phyloP scores from a whole-genome alignment of 768 basidiomycete genomes.

The Amanita pallidorosea region DNA sequence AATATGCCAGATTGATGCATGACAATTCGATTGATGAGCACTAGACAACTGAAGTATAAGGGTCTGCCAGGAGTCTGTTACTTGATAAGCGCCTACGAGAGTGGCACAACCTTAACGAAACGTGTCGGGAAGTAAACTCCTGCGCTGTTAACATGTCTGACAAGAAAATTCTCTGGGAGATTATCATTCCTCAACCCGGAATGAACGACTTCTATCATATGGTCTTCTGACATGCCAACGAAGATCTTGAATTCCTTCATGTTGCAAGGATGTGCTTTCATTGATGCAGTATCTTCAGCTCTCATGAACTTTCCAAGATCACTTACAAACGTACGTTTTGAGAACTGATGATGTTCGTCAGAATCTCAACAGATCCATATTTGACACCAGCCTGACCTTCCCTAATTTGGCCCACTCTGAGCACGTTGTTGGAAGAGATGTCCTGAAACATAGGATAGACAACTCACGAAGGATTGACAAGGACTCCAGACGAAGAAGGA shows the following conservation, averaged over 20 bases:
- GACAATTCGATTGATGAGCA: slow-evolving; percentile 62
- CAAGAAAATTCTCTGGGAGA: slow-evolving; percentile 50
- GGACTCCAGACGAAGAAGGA: slow-evolving; percentile 52
- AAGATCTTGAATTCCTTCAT: slow-evolving; percentile 76
- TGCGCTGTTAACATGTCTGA: slow-evolving; percentile 43
- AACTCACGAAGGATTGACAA: slow-evolving; percentile 53
- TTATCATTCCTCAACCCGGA: slow-evolving; percentile 56
- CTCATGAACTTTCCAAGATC: slow-evolving; percentile 1
- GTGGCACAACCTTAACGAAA: slow-evolving; percentile 65
- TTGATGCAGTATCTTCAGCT: slow-evolving; percentile 1
- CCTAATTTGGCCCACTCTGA: slow-evolving; percentile 71
- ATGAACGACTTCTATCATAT: slow-evolving; percentile 59
- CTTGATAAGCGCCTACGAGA: slow-evolving; percentile 41
- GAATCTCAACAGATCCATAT: slow-evolving; percentile 4
- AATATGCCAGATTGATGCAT: slow-evolving; percentile 74
- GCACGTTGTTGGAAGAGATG: background rate
- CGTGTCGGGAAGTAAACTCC: slow-evolving; percentile 53
- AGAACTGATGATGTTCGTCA: slow-evolving; percentile 20
- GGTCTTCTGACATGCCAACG: slow-evolving; percentile 52
- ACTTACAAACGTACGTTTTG: slow-evolving; percentile 24
- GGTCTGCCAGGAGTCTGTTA: background rate
- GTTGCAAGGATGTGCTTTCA: slow-evolving; percentile 72
- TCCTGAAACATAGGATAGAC: background rate
- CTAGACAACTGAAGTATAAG: slow-evolving; percentile 21
- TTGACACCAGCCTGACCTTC: slow-evolving; percentile 38